Base-by-base conservation (phyloP, 306 rosid species). In the Sicyos edulis region DNA sequence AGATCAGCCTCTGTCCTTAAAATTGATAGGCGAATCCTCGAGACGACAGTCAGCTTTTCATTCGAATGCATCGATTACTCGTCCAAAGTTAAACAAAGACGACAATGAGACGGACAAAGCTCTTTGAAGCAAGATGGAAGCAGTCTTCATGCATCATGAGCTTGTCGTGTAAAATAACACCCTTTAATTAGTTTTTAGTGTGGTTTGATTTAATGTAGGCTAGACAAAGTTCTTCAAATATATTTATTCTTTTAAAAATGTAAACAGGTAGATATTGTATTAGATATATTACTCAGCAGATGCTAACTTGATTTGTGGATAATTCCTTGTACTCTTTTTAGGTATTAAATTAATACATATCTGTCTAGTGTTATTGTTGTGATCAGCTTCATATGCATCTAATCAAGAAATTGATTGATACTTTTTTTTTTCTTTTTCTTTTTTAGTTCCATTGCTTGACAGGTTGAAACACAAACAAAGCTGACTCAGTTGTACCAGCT, bases 31-130 rank as follows among this genome's bases (percentile, higher is more conserved):
- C 55, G 89, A 86, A 82, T 89, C 96, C 55, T 86, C 97, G 13
- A 87, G 97, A 85, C 97, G 97, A 85, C 97, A 86, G 78, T 95
- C 99, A 0, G 99, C 99, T 45, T 95, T 95, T 85, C 97, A 91
- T 73, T 78, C 92, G 40, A 95, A 87, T 73, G 87, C 95, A 73
- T 87, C 87, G 0, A 95, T 76, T 32, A 64, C 81, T 55, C 79
- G 89, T 67, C 80, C 96, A 2, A 88, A 85, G 60, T 77, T 93
- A 75, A 82, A 78, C 76, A 74, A 83, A 68, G 92, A 92, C 77
- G 83, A 87, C 82, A 86, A 71, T 77, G 83, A 74, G 8, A 80
- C 85, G 74, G 86, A 89, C 72, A 89, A 83, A 82, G 95, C 97
- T 2, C 77, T 82, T 76, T 91, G 87, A 89, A 75, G 52, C 21